Percentiles rank a stretch among this genome's conserved stretches.
These are phyloP conservation scores for Spizellomyces punctatus DNA, from an alignment of 192 early-diverging fungal genomes.

Conservation along the genomic window DNA sequence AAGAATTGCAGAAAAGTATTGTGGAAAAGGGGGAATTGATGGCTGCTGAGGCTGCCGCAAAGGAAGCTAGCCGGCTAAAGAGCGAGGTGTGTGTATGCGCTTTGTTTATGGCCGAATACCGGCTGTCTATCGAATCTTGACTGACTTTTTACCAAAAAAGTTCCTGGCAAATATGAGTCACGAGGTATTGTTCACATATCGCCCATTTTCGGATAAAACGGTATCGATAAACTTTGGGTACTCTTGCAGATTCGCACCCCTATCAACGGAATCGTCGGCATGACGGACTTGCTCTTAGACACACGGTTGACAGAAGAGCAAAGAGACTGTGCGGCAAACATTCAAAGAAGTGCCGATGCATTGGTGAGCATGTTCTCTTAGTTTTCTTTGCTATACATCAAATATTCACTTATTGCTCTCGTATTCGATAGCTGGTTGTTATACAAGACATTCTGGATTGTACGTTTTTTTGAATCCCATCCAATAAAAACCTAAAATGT, in stretches of 20 bases:
- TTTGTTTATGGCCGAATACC: background rate
- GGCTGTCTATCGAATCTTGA: too few species aligned
- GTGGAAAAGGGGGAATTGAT: background rate
- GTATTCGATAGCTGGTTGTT: background rate
- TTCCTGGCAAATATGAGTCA: constrained; percentile 2
- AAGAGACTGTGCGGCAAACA: background rate
- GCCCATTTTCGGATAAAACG: background rate
- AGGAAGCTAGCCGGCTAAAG: background rate
- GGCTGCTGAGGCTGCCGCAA: background rate
- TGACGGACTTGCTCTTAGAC: constrained; percentile 2
- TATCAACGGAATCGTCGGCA: constrained; percentile 71
- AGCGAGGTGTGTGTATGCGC: background rate
- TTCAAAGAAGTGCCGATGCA: background rate
- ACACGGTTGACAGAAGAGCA: constrained; percentile 4
- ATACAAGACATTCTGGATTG: constrained; percentile 2
- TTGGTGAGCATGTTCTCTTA: background rate
- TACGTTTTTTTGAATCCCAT: background rate
- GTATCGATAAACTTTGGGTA: background rate
- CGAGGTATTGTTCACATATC: background rate
- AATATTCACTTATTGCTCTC: background rate
- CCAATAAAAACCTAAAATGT: too few species aligned
- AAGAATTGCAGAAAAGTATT: background rate
- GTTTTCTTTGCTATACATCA: background rate
- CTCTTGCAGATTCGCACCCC: constrained; percentile 72
- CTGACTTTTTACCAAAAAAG: background rate